Evolutionary conservation across 192 early-diverging fungal genomes (phyloP).

Genomic region (Podila clonocystis): DNA sequence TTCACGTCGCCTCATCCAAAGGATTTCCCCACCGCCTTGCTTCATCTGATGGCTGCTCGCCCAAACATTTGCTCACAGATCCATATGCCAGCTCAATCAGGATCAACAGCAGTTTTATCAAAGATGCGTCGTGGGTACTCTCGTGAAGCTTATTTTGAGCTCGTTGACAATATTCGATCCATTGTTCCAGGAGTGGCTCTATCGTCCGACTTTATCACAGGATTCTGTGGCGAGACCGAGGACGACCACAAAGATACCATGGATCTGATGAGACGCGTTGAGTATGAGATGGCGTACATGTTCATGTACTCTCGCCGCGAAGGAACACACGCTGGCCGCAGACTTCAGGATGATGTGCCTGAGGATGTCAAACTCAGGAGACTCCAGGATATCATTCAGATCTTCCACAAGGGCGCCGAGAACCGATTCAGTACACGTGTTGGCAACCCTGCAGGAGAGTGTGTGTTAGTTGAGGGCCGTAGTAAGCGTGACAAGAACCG

Average conservation of each 20-base stretch:
- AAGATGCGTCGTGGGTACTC: slow-evolving; percentile 83
- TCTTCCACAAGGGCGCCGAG: slow-evolving; percentile 69
- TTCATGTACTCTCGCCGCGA: slow-evolving; percentile 84
- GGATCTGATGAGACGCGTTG: slow-evolving; percentile 69
- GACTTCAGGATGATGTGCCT: slow-evolving; percentile 72
- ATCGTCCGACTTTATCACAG: slow-evolving; percentile 80
- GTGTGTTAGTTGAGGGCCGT: slow-evolving; percentile 46
- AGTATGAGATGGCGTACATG: slow-evolving; percentile 82
- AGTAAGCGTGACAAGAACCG: slow-evolving; percentile 50
- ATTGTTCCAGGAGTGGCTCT: slow-evolving; percentile 78
- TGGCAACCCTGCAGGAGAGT: slow-evolving; percentile 38
- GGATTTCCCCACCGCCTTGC: slow-evolving; percentile 78
- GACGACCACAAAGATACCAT: slow-evolving; percentile 76
- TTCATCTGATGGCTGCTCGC: slow-evolving; percentile 73
- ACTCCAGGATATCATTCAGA: slow-evolving; percentile 71
- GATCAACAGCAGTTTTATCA: slow-evolving; percentile 69
- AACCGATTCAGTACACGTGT: slow-evolving; percentile 40
- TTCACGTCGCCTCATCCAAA: slow-evolving; percentile 86
- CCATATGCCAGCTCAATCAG: slow-evolving; percentile 80
- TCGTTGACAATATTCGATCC: slow-evolving; percentile 70
- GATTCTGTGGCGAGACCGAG: slow-evolving; percentile 84
- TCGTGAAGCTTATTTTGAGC: slow-evolving; percentile 74
- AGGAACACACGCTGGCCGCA: slow-evolving; percentile 77
- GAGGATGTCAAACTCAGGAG: slow-evolving; percentile 68
- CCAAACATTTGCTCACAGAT: slow-evolving; percentile 78